Percentiles rank a stretch among this genome's conserved stretches.
These are phyloP conservation scores for Mycocentrospora acerina DNA, from an alignment of 2,329 filamentous ascomycete species.

Conservation along the genomic window DNA sequence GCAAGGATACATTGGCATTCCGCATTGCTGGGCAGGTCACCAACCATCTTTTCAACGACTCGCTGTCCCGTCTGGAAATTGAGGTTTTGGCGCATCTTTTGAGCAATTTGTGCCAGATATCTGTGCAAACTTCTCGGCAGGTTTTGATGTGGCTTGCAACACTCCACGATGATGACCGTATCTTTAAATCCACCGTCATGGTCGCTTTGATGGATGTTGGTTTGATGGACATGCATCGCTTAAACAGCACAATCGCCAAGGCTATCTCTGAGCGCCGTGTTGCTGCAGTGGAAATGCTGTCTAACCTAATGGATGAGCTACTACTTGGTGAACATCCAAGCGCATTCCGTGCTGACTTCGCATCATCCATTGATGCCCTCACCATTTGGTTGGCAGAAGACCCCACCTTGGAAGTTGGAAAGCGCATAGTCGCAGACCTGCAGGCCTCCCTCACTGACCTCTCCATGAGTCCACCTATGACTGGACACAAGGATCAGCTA, in stretches of 20 bases:
- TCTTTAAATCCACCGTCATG: slow-evolving; percentile 64
- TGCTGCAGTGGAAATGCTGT: slow-evolving; percentile 75
- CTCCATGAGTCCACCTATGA: slow-evolving; percentile 57
- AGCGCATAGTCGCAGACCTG: slow-evolving; percentile 69
- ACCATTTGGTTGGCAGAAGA: slow-evolving; percentile 80
- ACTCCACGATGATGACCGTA: slow-evolving; percentile 58
- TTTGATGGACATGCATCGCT: slow-evolving; percentile 60
- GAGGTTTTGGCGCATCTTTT: slow-evolving; percentile 65
- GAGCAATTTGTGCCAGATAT: slow-evolving; percentile 62
- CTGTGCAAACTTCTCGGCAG: slow-evolving; percentile 57
- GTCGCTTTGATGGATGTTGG: slow-evolving; percentile 61
- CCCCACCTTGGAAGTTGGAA: slow-evolving; percentile 63
- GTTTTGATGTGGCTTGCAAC: slow-evolving; percentile 54
- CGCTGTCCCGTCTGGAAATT: slow-evolving; percentile 58
- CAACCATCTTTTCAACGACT: slow-evolving; percentile 57
- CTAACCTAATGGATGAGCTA: slow-evolving; percentile 74
- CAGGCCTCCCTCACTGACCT: slow-evolving; percentile 58
- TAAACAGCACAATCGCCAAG: slow-evolving; percentile 68
- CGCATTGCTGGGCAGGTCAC: slow-evolving; percentile 59
- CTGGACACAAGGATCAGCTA: slow-evolving; percentile 74
- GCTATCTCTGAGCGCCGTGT: slow-evolving; percentile 71
- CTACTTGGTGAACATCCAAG: slow-evolving; percentile 76
- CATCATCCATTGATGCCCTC: slow-evolving; percentile 76
- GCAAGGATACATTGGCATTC: slow-evolving; percentile 59
- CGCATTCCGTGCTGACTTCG: slow-evolving; percentile 82